A percentile compares a stretch with the other conserved stretches of the same genome.
Conservation (phyloP, 2,329 filamentous ascomycete species). For the Aspergillus latus region DNA sequence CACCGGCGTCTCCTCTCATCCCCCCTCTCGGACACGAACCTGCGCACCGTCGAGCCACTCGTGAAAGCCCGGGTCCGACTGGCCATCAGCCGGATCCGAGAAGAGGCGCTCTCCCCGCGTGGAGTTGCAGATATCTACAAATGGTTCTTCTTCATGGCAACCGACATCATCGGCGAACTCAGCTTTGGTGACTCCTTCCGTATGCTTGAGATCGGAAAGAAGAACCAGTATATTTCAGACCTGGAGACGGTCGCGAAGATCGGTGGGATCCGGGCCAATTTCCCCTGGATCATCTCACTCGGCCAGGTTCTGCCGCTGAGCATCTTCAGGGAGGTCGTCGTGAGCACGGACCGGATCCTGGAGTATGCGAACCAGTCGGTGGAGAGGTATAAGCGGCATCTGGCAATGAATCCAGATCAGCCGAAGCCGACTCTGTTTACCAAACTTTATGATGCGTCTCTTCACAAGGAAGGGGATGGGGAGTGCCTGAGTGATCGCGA, state of each 20-base stretch:
- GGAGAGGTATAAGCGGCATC: slow-evolving; percentile 23
- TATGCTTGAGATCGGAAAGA: slow-evolving; percentile 52
- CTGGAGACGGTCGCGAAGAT: slow-evolving; percentile 29
- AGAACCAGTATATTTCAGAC: slow-evolving; percentile 45
- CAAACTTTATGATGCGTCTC: slow-evolving; percentile 22
- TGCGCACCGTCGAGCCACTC: slow-evolving; percentile 37
- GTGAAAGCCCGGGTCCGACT: slow-evolving; percentile 41
- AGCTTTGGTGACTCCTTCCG: slow-evolving; percentile 58
- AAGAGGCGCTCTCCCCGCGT: slow-evolving; percentile 42
- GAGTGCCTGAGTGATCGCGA: slow-evolving; percentile 34
- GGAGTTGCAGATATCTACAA: slow-evolving; percentile 51
- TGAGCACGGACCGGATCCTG: slow-evolving; percentile 21
- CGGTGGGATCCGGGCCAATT: slow-evolving; percentile 26
- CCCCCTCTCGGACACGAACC: slow-evolving; percentile 45
- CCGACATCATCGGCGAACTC: slow-evolving; percentile 56
- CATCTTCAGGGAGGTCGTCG: slow-evolving; percentile 22
- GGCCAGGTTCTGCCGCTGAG: slow-evolving; percentile 26
- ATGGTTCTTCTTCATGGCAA: slow-evolving; percentile 57
- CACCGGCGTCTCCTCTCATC: slow-evolving; percentile 37
- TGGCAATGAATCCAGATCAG: slow-evolving; percentile 17
- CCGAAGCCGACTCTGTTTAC: slow-evolving; percentile 31
- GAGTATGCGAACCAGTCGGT: slow-evolving; percentile 28
- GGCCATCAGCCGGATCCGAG: slow-evolving; percentile 45
- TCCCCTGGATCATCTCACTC: slow-evolving; percentile 24
- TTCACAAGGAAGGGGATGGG: slow-evolving; percentile 13